A percentile compares a stretch with the other conserved stretches of the same genome.
phyloP scores from a whole-genome alignment of 345 rosid species.

The Citrus trifoliata region DNA sequence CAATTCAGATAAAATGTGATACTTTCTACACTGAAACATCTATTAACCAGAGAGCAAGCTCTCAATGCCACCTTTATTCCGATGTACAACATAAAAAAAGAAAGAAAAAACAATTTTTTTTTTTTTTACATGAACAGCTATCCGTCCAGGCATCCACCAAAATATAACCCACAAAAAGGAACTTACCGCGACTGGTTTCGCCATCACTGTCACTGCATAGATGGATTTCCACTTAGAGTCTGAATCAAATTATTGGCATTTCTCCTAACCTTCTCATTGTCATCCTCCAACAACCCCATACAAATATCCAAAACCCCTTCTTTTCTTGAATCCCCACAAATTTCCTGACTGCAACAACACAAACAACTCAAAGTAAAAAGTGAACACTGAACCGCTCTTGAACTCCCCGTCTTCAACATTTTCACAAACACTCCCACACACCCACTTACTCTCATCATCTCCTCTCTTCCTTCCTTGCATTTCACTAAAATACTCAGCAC shows the following conservation, averaged over 20 bases:
- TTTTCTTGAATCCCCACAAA: slow-evolving; percentile 42
- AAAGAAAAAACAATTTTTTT: slow-evolving; percentile 18
- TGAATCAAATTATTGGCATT: slow-evolving; percentile 64
- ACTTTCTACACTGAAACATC: slow-evolving; percentile 23
- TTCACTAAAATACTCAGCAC: slow-evolving; percentile 82
- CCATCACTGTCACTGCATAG: slow-evolving; percentile 31
- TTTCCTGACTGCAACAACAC: slow-evolving; percentile 50
- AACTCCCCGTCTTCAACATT: slow-evolving; percentile 55
- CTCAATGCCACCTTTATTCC: slow-evolving; percentile 30
- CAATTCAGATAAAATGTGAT: slow-evolving; percentile 28
- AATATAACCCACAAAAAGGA: slow-evolving; percentile 19
- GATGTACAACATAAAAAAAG: slow-evolving; percentile 39
- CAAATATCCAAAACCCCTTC: slow-evolving; percentile 70
- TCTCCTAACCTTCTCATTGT: slow-evolving; percentile 78
- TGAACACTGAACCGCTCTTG: slow-evolving; percentile 69
- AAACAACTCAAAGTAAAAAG: slow-evolving; percentile 64
- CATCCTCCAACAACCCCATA: slow-evolving; percentile 58
- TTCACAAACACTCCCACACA: slow-evolving; percentile 58
- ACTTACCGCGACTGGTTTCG: slow-evolving; percentile 40
- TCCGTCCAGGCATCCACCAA: slow-evolving; percentile 36
- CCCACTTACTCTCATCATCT: slow-evolving; percentile 54
- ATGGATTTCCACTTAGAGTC: slow-evolving; percentile 43
- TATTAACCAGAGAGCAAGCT: slow-evolving; percentile 16
- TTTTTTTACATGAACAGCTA: slow-evolving; percentile 46
- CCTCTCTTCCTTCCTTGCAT: slow-evolving; percentile 86